Percentiles rank a stretch among this genome's conserved stretches.
Evolutionary conservation across 768 basidiomycete species (phyloP).

Genomic region (Lentinula edodes): DNA sequence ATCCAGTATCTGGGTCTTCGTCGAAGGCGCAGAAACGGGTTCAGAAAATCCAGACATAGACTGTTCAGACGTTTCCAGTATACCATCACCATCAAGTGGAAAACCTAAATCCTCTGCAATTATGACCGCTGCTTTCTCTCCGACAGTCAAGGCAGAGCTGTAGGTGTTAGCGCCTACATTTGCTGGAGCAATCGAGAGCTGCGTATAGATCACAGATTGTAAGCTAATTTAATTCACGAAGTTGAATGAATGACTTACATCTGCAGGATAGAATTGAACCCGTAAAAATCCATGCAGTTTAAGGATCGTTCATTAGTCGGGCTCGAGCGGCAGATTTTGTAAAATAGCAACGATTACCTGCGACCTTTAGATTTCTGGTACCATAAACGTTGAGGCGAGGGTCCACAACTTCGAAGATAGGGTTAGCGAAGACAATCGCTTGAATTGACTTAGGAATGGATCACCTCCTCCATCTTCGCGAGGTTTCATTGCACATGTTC

Average conservation of each 20-base stretch:
- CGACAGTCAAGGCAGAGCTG: conserved; percentile 35
- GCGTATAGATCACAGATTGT: not conserved
- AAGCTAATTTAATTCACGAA: not conserved
- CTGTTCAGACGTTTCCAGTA: not conserved
- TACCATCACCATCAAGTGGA: not conserved
- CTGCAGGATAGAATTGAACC: not conserved
- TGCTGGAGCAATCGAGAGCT: conserved; percentile 1
- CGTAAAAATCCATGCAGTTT: not conserved
- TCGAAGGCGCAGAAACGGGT: not conserved
- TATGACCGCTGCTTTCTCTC: conserved; percentile 39
- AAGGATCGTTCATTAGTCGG: not conserved
- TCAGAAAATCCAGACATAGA: not conserved
- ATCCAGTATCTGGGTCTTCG: not conserved
- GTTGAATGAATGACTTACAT: not conserved
- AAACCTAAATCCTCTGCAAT: conserved; percentile 37
- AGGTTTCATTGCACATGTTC: conserved; percentile 47
- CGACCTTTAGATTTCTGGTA: conserved; percentile 36
- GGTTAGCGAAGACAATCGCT: not conserved
- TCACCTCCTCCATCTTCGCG: conserved; percentile 27
- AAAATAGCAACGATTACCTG: conserved; percentile 31
- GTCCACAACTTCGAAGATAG: conserved; percentile 31
- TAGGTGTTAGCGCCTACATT: conserved; percentile 30
- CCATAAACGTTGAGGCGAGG: conserved; percentile 39
- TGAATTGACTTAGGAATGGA: not conserved
- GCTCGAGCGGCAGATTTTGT: conserved; percentile 27